phyloP scores from a whole-genome alignment of 2,329 filamentous ascomycete species.

The Ascochyta clinopodiicola region DNA sequence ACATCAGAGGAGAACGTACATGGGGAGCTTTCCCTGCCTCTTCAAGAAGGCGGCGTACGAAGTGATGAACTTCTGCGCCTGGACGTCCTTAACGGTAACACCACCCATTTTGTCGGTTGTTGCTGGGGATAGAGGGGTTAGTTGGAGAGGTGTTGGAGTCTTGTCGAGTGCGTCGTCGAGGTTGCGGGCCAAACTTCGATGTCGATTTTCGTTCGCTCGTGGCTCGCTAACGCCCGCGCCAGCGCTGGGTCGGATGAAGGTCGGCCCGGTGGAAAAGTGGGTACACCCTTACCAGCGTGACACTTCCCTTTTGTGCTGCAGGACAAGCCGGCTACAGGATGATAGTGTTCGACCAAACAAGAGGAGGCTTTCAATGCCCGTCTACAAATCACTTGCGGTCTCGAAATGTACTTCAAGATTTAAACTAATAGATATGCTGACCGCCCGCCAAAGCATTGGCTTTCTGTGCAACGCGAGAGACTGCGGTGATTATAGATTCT shows the following conservation, averaged over 20 bases:
- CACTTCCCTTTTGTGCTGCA: no score
- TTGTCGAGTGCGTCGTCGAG: constrained; percentile 30
- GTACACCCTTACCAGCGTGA: background rate
- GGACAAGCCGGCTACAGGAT: no score
- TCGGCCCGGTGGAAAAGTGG: constrained; percentile 26
- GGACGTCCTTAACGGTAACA: constrained; percentile 83
- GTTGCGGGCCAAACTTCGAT: background rate
- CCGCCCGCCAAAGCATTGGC: no score
- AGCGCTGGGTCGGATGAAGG: constrained; percentile 10
- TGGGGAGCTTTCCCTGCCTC: constrained; percentile 90
- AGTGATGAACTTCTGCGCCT: constrained; percentile 89
- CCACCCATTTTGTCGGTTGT: constrained; percentile 77
- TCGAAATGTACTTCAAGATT: no score
- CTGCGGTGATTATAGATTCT: no score
- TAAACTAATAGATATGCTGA: no score
- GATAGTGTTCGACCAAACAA: no score
- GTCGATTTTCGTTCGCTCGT: constrained; percentile 23
- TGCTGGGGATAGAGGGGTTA: constrained; percentile 27
- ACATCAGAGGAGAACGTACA: constrained; percentile 50
- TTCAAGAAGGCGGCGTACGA: constrained; percentile 90
- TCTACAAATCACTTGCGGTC: no score
- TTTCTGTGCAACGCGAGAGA: no score
- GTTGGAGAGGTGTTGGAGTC: constrained; percentile 26
- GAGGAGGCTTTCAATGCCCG: no score
- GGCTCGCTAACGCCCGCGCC: constrained; percentile 28